Conservation (phyloP, 805 yeast species). For the Lipomyces spencermartinsiae region DNA sequence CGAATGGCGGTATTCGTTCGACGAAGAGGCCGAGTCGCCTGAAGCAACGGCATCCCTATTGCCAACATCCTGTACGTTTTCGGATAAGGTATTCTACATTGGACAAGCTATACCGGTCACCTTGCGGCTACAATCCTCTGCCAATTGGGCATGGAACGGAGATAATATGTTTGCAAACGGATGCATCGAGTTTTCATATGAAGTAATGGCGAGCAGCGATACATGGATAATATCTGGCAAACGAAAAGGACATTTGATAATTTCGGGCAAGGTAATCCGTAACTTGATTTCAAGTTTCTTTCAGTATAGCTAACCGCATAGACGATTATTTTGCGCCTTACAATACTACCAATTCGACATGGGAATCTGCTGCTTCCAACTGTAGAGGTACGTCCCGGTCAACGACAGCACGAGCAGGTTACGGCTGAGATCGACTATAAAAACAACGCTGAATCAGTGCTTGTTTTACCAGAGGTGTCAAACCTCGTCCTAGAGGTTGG, state of each 20-base stretch:
- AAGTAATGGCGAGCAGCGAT: slow-evolving; percentile 61
- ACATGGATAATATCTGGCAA: slow-evolving; percentile 84
- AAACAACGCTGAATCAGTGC: slow-evolving; percentile 70
- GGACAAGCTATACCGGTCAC: slow-evolving; percentile 66
- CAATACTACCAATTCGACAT: slow-evolving; percentile 73
- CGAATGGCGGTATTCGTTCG: slow-evolving; percentile 45
- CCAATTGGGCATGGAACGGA: slow-evolving; percentile 51
- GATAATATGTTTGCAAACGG: slow-evolving; percentile 11
- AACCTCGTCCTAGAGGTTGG: slow-evolving; percentile 25
- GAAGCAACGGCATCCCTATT: neutral
- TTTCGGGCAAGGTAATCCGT: slow-evolving; percentile 11
- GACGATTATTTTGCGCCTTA: slow-evolving; percentile 47
- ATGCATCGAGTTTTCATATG: slow-evolving; percentile 52
- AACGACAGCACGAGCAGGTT: slow-evolving; percentile 46
- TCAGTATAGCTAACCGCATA: slow-evolving; percentile 31
- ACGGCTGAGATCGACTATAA: slow-evolving; percentile 66
- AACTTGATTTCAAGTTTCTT: neutral
- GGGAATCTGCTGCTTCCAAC: slow-evolving; percentile 77
- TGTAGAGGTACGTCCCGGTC: slow-evolving; percentile 53
- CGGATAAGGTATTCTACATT: slow-evolving; percentile 56
- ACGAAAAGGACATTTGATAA: slow-evolving; percentile 56
- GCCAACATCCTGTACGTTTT: slow-evolving; percentile 8
- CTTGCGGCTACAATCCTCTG: slow-evolving; percentile 53
- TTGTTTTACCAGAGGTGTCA: slow-evolving; percentile 67
- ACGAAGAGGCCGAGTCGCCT: neutral